Conservation (phyloP, 2,329 filamentous ascomycete genomes). For the Fusarium sp. region DNA sequence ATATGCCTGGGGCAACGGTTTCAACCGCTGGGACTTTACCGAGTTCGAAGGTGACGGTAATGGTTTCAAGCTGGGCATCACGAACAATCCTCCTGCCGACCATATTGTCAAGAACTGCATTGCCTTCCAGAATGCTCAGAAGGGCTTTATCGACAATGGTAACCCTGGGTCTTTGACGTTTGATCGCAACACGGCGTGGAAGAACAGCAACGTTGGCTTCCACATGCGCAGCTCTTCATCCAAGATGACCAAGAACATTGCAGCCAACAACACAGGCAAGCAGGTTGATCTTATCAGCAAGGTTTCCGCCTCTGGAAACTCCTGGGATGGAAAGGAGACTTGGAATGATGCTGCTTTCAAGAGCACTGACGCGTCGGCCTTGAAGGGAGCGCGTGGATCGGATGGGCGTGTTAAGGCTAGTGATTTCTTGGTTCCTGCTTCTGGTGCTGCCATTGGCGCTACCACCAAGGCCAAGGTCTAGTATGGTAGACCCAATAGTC, state of each 20-base stretch:
- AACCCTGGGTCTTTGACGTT: slow-evolving; percentile 55
- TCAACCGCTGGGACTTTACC: slow-evolving; percentile 57
- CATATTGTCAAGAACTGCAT: slow-evolving; percentile 59
- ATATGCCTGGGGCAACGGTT: slow-evolving; percentile 59
- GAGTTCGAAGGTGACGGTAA: slow-evolving; percentile 59
- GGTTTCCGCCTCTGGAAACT: slow-evolving; percentile 52
- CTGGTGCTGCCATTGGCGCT: slow-evolving; percentile 42
- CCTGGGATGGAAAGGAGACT: slow-evolving; percentile 53
- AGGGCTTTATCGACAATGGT: slow-evolving; percentile 60
- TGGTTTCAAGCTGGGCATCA: slow-evolving; percentile 59
- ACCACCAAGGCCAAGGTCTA: slow-evolving; percentile 31
- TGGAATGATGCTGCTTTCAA: slow-evolving; percentile 55
- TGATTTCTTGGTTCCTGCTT: slow-evolving; percentile 55
- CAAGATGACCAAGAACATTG: slow-evolving; percentile 54
- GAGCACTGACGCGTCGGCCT: slow-evolving; percentile 49
- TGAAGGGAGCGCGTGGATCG: slow-evolving; percentile 53
- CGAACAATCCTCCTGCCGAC: slow-evolving; percentile 52
- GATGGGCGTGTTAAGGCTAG: slow-evolving; percentile 55
- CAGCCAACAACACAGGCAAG: slow-evolving; percentile 40
- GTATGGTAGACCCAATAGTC: fast-evolving
- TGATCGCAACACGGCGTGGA: slow-evolving; percentile 58
- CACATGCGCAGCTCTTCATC: slow-evolving; percentile 43
- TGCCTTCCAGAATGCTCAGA: slow-evolving; percentile 56
- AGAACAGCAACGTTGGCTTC: slow-evolving; percentile 52
- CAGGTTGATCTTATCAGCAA: slow-evolving; percentile 26